Percentiles rank a stretch among this genome's conserved stretches.
Evolutionary conservation across 2,329 filamentous ascomycete species (phyloP).

Genomic region (Alternaria consortialis): DNA sequence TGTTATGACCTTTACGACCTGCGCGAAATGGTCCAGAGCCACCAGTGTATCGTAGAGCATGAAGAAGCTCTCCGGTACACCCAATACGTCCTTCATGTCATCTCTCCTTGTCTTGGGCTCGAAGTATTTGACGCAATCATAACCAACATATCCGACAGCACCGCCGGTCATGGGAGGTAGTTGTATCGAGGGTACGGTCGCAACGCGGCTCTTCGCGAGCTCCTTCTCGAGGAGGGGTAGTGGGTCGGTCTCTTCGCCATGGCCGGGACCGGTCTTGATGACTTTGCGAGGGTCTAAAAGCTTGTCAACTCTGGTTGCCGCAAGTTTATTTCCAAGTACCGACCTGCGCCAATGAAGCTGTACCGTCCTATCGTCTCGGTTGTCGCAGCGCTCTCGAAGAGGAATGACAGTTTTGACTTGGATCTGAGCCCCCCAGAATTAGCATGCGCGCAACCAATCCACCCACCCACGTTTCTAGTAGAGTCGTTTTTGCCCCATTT

Average conservation of each 20-base stretch:
- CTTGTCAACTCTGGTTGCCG: constrained; percentile 8
- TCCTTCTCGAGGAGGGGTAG: constrained; percentile 83
- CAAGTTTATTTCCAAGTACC: constrained; percentile 41
- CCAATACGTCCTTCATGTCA: constrained; percentile 84
- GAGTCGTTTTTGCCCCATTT: background rate
- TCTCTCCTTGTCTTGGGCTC: constrained; percentile 94
- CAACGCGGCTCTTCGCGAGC: constrained; percentile 79
- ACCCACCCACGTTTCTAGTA: background rate
- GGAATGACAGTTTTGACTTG: constrained; percentile 82
- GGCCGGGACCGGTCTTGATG: constrained; percentile 84
- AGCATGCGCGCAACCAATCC: constrained; percentile 10
- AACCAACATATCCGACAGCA: constrained; percentile 95
- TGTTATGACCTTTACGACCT: constrained; percentile 90
- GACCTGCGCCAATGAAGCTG: constrained; percentile 88
- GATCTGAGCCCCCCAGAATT: constrained; percentile 50
- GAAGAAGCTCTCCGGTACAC: constrained; percentile 92
- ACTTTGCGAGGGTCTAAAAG: constrained; percentile 72
- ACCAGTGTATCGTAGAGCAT: constrained; percentile 97
- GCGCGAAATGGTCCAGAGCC: constrained; percentile 93
- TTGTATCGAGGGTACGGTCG: constrained; percentile 80
- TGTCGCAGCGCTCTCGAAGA: constrained; percentile 92
- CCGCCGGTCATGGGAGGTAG: constrained; percentile 90
- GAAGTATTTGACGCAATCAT: constrained; percentile 97
- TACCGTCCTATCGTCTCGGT: constrained; percentile 94
- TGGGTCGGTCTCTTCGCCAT: constrained; percentile 85